phyloP scores from a whole-genome alignment of 2,329 filamentous ascomycete genomes.

The Pseudogymnoascus verrucosus region DNA sequence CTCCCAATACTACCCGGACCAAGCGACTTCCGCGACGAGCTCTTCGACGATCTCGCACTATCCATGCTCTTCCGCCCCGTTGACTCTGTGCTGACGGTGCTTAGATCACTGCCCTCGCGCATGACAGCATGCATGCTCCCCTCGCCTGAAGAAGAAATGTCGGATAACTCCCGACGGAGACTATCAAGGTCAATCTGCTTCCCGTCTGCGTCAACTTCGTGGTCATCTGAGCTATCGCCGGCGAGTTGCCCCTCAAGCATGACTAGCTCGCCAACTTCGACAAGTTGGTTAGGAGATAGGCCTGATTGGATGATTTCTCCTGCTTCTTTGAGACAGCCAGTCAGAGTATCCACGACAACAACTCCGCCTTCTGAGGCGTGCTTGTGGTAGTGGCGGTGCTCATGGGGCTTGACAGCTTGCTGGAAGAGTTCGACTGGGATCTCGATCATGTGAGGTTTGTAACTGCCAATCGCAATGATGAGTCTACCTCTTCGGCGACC shows the following conservation, averaged over 20 bases:
- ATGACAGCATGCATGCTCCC: background rate
- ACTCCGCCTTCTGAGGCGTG: constrained; percentile 56
- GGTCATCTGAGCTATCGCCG: background rate
- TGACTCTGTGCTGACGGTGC: background rate
- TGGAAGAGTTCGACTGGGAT: constrained; percentile 68
- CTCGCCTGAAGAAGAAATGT: background rate
- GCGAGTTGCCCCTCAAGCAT: constrained; percentile 40
- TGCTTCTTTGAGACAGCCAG: constrained; percentile 72
- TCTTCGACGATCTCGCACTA: background rate
- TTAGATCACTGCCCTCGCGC: background rate
- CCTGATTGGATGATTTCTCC: constrained; percentile 79
- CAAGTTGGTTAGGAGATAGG: constrained; percentile 64
- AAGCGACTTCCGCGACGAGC: background rate
- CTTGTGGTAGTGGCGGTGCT: constrained; percentile 56
- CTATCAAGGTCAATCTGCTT: background rate
- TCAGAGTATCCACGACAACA: constrained; percentile 67
- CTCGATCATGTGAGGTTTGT: constrained; percentile 70
- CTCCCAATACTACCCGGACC: background rate
- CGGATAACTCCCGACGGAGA: background rate
- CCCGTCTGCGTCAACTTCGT: background rate
- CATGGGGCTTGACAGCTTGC: constrained; percentile 50
- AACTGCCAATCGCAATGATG: constrained; percentile 64
- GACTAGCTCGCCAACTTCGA: constrained; percentile 78
- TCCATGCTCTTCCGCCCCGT: background rate
- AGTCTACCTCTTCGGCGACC: constrained; percentile 63